These are phyloP conservation scores for Pseudocercospora cruenta DNA, from an alignment of 2,329 filamentous ascomycete species.

Conservation along the genomic window DNA sequence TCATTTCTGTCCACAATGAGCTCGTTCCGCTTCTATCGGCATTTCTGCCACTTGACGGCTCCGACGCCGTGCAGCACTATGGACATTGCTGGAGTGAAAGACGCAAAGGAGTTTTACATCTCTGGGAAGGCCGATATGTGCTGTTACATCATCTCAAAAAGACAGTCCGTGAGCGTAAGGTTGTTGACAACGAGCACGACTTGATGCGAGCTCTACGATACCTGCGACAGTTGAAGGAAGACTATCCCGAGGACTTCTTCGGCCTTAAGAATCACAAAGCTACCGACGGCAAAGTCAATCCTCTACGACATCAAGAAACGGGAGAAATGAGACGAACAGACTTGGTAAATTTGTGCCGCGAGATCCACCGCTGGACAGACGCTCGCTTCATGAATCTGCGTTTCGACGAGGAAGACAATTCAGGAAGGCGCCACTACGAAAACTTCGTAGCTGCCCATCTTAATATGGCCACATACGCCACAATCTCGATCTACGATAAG, in stretches of 20 bases:
- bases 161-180: neutral
- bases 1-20: slow-evolving; percentile 4
- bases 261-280: neutral
- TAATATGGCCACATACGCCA: slow-evolving; percentile 7
- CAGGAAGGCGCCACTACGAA: neutral
- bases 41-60: slow-evolving; percentile 2
- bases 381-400: neutral
- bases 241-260: slow-evolving; percentile 6
- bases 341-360: neutral
- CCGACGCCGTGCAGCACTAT: neutral
- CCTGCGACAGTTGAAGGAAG: neutral
- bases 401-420: neutral
- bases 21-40: slow-evolving; percentile 1
- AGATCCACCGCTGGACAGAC: slow-evolving; percentile 10
- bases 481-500: neutral
- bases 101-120: neutral
- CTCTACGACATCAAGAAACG: neutral
- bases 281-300: neutral
- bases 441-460: slow-evolving; percentile 8
- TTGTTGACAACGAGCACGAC: neutral
- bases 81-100: slow-evolving; percentile 9
- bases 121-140: slow-evolving; percentile 5
- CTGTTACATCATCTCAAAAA: neutral
- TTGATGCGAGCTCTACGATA: neutral
- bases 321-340: neutral